Percentiles rank a stretch among this genome's conserved stretches.
phyloP scores from a whole-genome alignment of 2,329 filamentous ascomycete genomes.

The Fusarium sp. region DNA sequence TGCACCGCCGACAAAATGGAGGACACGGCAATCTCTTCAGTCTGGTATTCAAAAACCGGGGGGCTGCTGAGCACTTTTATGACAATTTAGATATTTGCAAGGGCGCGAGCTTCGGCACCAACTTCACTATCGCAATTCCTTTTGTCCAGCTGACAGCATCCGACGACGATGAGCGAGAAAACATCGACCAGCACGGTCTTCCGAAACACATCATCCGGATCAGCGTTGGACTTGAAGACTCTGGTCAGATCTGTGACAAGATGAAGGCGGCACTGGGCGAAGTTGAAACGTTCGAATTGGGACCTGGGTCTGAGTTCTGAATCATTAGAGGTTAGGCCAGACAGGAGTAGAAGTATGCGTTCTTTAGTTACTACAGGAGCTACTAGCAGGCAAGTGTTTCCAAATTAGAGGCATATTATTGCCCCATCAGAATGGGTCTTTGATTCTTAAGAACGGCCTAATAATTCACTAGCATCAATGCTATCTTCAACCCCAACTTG shows the following conservation, averaged over 20 bases:
- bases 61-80: background rate
- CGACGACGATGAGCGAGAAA: background rate
- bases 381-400: background rate
- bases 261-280: background rate
- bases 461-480: background rate
- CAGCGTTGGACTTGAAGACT: background rate
- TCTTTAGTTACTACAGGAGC: no score
- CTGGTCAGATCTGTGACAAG: background rate
- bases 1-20: background rate
- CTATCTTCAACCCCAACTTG: background rate
- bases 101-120: background rate
- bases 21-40: background rate
- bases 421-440: no score
- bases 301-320: background rate
- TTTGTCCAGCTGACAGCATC: background rate
- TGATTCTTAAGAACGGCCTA: background rate
- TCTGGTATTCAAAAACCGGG: background rate
- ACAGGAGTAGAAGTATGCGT: no score
- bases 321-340: background rate
- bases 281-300: accelerated
- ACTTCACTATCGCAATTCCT: background rate
- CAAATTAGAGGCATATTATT: background rate
- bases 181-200: background rate
- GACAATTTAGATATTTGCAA: background rate
- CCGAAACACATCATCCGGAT: background rate